Conservation (phyloP, 2,329 filamentous ascomycete genomes). For the Conoideocrella luteorostrata region DNA sequence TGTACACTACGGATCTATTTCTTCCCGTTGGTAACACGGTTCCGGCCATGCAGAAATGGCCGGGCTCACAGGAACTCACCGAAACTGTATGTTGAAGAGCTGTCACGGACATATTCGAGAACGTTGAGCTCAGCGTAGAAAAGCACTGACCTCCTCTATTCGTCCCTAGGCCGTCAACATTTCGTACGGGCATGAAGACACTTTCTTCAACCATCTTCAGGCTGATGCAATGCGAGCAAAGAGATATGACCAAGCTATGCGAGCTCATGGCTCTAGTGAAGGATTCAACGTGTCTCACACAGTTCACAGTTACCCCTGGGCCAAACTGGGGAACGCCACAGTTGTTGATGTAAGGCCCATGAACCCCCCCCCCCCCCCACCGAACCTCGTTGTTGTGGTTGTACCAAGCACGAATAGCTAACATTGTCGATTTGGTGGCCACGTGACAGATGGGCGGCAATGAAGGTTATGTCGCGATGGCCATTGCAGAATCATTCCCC, state of each 20-base stretch:
- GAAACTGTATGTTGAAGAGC: slow-evolving; percentile 20
- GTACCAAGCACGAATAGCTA: background rate
- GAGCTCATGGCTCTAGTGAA: slow-evolving; percentile 18
- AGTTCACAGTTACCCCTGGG: slow-evolving; percentile 17
- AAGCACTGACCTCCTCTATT: background rate
- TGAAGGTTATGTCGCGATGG: slow-evolving; percentile 17
- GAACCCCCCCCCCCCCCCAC: background rate
- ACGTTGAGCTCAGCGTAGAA: background rate
- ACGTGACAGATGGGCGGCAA: slow-evolving; percentile 20
- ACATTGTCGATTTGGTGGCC: background rate
- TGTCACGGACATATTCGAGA: background rate
- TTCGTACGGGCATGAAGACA: slow-evolving; percentile 16
- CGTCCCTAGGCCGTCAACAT: slow-evolving; percentile 20
- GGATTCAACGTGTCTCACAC: slow-evolving; percentile 17
- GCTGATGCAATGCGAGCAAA: slow-evolving; percentile 18
- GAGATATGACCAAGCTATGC: slow-evolving; percentile 26
- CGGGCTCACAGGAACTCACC: slow-evolving; percentile 25
- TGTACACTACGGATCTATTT: slow-evolving; percentile 23
- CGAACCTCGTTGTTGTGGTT: background rate
- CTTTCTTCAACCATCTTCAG: slow-evolving; percentile 23
- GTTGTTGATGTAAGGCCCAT: slow-evolving; percentile 21
- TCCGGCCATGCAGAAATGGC: slow-evolving; percentile 29
- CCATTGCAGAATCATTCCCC: slow-evolving; percentile 17
- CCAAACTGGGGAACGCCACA: slow-evolving; percentile 15
- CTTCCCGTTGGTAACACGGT: slow-evolving; percentile 23